Conservation (phyloP, 208 protist genomes). For the Trypanosoma brucei region DNA sequence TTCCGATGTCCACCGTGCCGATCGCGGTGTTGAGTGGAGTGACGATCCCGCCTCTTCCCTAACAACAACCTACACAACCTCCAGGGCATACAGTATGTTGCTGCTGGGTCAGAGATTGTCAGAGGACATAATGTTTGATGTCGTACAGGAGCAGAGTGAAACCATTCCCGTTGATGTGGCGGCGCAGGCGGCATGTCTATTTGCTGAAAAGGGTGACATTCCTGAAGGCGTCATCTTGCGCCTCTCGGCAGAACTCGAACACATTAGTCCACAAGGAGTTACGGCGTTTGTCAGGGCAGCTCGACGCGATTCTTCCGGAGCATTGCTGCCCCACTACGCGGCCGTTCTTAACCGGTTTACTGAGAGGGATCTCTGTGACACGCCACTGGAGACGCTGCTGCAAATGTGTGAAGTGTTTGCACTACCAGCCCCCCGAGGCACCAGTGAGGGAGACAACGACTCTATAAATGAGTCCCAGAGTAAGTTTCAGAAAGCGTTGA, state of each 20-base stretch:
- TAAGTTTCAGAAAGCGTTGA: conserved; percentile 16
- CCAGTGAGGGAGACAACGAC: not conserved
- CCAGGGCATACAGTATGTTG: conserved; percentile 22
- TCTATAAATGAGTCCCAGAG: not conserved
- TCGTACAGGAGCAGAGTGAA: conserved; percentile 23
- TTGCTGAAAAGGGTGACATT: conserved; percentile 22
- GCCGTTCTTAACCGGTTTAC: conserved; percentile 14
- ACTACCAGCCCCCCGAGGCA: conserved; percentile 29
- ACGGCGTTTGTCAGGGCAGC: conserved; percentile 30
- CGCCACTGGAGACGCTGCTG: conserved; percentile 23
- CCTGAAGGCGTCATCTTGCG: conserved; percentile 24
- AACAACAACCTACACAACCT: conserved; percentile 11
- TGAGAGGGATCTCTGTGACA: conserved; percentile 10
- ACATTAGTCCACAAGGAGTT: conserved; percentile 21
- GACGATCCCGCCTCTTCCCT: conserved; percentile 5
- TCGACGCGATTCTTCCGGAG: conserved; percentile 28
- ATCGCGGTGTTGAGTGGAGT: not conserved
- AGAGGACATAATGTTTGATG: conserved; percentile 26
- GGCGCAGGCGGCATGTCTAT: conserved; percentile 18
- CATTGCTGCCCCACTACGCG: conserved; percentile 20
- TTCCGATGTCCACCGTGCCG: not conserved
- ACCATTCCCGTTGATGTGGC: conserved; percentile 9
- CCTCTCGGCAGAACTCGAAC: conserved; percentile 9
- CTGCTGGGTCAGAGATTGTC: conserved; percentile 14
- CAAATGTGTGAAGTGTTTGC: conserved; percentile 20